Base-by-base conservation (phyloP, 2,329 filamentous ascomycete species). In the Sclerotinia nivalis region DNA sequence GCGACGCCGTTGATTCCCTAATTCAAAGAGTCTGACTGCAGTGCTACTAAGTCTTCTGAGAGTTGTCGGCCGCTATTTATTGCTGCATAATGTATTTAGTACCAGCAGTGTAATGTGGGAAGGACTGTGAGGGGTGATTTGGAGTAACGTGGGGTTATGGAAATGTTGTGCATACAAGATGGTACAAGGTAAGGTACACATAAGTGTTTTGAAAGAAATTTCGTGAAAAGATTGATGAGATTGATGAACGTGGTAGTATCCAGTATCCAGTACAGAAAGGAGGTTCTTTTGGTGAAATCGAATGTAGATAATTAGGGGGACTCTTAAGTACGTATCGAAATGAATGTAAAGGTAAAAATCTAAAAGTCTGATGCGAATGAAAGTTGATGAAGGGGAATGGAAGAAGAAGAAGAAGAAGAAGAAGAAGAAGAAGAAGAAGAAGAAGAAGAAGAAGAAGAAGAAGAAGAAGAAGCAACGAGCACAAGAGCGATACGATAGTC, bases 1-100 rank as follows among this genome's bases (percentile, higher is more conserved):
- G 47, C 52, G 12, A 65, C 34, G 49, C n/a, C 61, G 47, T 65
- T 52, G 28, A 20, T 20, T 54, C 52, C 61, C 47, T 52, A 28
- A 40, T 18, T 54, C 61, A n/a, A 20, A 43, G 47, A 40, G 10
- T 52, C n/a, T 28, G 61, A 40, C 61, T 52, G 61, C 61, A 40
- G 61, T 52, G 61, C 47, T 43, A 52, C 47, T 9, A 22, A 50
- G 47, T 65, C 61, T 45, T 40, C 40, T 40, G 9, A 52, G 47
- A 65, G 61, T 65, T 40, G n/a, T 13, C 34, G 61, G 49, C 61
- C 47, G 61, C 61, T 65, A 40, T 43, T 65, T 52, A 28, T 52
- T 52, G 45, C 61, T 65, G 61, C 61, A 52, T 65, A 13, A 65
- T 52, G 61, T 65, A 52, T 65, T 65, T 65, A 52, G 47, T 65